These are phyloP conservation scores for Eutrema japonicum DNA, from an alignment of 345 rosid genomes.

Conservation along the genomic window DNA sequence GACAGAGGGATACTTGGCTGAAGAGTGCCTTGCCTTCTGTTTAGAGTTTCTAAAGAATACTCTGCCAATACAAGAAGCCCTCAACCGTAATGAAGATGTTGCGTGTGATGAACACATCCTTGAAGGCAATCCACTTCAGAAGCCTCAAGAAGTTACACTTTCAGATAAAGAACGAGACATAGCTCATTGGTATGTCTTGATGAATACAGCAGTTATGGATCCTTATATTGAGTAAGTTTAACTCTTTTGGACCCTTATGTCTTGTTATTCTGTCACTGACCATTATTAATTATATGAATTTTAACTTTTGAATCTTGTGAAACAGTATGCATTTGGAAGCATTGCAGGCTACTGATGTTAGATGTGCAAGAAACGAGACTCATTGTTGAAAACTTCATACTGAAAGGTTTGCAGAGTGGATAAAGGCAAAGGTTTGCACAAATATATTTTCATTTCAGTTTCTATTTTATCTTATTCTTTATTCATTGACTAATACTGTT, in stretches of 20 bases:
- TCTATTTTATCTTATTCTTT: neutral
- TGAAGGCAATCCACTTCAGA: too few species aligned
- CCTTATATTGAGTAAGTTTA: neutral
- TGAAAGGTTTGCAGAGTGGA: neutral
- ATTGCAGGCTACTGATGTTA: neutral
- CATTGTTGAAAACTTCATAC: constrained; percentile 2
- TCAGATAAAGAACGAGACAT: too few species aligned
- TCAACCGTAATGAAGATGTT: too few species aligned
- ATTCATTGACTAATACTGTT: neutral
- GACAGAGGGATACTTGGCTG: neutral
- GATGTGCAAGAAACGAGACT: neutral
- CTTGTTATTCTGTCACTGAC: too few species aligned
- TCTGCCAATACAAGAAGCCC: neutral
- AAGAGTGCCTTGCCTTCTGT: too few species aligned
- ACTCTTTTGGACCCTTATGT: neutral
- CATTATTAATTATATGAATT: neutral
- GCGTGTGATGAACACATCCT: too few species aligned
- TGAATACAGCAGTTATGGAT: too few species aligned
- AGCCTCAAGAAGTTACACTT: too few species aligned
- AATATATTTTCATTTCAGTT: neutral
- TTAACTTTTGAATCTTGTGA: neutral
- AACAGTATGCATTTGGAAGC: neutral
- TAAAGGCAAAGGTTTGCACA: neutral
- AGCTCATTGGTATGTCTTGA: too few species aligned
- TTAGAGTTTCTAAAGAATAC: neutral